Base-by-base conservation (phyloP, 2,329 filamentous ascomycete species). In the Thelonectria olida region DNA sequence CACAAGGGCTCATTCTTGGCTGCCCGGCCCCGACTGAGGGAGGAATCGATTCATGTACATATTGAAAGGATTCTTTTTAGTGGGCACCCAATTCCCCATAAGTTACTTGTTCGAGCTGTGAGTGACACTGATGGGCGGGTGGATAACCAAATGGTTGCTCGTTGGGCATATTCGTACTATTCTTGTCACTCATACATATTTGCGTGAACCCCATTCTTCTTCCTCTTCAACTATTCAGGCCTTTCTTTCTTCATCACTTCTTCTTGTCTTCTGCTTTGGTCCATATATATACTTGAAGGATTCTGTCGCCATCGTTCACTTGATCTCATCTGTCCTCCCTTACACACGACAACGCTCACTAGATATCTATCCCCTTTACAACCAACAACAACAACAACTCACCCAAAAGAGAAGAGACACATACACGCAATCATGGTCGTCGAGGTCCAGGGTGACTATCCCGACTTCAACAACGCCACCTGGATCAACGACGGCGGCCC, bases 401-500 rank as follows among this genome's bases (percentile, higher is more conserved):
- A 34, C 7, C 7, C n/a, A n/a, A n/a, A n/a, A n/a, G 13, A 36
- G 34, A 36, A 36, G 34, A 36, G 13, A 6, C 5, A 36, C 12
- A 12, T 13, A 15, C 34, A 12, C 36, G 2, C 27, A n/a, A 45
- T 36, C 45, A 61, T 56, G 49, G 36, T 39, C 31, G 25, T 54
- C 45, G 19, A 52, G 27, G 55, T 56, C 27, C 53, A 57, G 19
- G 38, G 38, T 39, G 56, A 63, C 17, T 22, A 51, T 23, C 60
- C 62, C 20, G 63, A 70, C 54, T 55, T 69, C 55, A 53, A n/a
- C 31, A 67, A 72, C 48, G 51, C 62, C 22, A 67, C 64, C 55
- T 70, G 67, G 65, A 53, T 67, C 49, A 31, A 64, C 3, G 41
- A 63, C 9, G 64, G 59, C 28, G 66, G 64, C 10, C 61, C 64